Base-by-base conservation (phyloP, 805 yeast species). In the Starmerella tilneyi region DNA sequence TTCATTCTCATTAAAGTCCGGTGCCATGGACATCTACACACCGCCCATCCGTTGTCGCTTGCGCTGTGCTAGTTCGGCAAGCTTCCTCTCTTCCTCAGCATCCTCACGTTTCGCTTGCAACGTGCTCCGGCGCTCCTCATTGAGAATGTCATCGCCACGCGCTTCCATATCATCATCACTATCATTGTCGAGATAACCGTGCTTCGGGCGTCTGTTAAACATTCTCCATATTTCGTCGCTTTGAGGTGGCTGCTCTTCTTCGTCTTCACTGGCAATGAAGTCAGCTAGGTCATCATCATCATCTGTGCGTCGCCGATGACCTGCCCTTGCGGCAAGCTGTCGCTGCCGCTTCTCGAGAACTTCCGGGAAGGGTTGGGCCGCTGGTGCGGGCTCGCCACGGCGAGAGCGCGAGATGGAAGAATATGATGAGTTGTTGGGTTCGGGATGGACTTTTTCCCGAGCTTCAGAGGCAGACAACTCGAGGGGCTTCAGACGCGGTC, bases 111-210 rank as follows among this genome's bases (percentile, higher is more conserved):
- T 72, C 0, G 94, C 98, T 44, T 71, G 72, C 41, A 71, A 71
- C 29, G 77, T 68, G 11, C 95, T 80, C 27, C 73, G 58, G 49
- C 68, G 74, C 63, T 89, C 98, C 57, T 89, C 98, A 46, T 76
- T 83, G 33, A 85, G 65, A 20, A 92, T 76, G 51, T 89, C 96
- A 22, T 79, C 79, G 22, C 96, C 96, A 1, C 92, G 81, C 3
- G 96, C 96, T 59, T 89, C 97, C 96, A 92, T 89, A 56, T 84
- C 85, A 47, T 72, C 78, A 39, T 56, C 66, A 31, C 65, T 73
- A 20, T 69, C 68, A 22, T 55, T 56, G 26, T 73, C 74, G 45
- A 73, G 76, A 43, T 71, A 69, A 42, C 70, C 66, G 29, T 64
- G 63, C 0, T 66, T 55, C 36, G 84, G 67, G 44, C 71, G 68